Base-by-base conservation (phyloP, 2,329 filamentous ascomycete species). In the Pseudogymnoascus sp. region DNA sequence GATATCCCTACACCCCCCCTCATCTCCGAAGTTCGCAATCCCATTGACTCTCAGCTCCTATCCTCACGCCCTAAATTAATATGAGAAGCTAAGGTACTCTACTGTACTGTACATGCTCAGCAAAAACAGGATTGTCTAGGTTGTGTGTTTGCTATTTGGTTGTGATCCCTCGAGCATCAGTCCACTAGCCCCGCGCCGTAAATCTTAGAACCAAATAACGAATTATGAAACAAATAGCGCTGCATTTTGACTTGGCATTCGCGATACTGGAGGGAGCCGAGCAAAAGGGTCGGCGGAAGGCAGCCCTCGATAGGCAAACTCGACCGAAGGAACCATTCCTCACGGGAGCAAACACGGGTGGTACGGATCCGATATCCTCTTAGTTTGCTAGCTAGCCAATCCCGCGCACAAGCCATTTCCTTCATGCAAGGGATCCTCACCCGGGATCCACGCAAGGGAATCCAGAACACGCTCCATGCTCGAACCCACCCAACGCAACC, bases 361-460 rank as follows among this genome's bases (percentile, higher is more conserved):
- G 18, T 8, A 47, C 21, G 44, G 44, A 25, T 18, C 25, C 28
- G 10, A 56, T 56, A 33, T 33, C 6, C 10, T 33, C n/a, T 33
- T 33, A 3, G 50, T 56, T 56, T 56, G 50, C 8, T 56, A 33
- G 8, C 50, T 14, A 10, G 50, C 50, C 50, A 56, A 56, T 56
- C 50, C 28, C 16, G 25, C 10, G 28, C 28, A 56, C 50, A 56
- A 33, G 3, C n/a, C 28, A 56, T 56, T 56, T 25, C 10, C n/a
- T 21, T 18, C 25, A 18, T 33, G 28, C 50, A 56, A 21, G 50
- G 28, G 50, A 56, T 56, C 50, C 28, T 56, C 25, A 10, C 50
- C 14, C 50, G 28, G 28, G 50, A 33, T 56, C 50, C 50, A 56
- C 50, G 50, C 50, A 56, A 56, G 50, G 28, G 28, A 56, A 56